Evolutionary conservation across 108 stramenopile genomes (phyloP).

Genomic region (Skeletonema costatum): DNA sequence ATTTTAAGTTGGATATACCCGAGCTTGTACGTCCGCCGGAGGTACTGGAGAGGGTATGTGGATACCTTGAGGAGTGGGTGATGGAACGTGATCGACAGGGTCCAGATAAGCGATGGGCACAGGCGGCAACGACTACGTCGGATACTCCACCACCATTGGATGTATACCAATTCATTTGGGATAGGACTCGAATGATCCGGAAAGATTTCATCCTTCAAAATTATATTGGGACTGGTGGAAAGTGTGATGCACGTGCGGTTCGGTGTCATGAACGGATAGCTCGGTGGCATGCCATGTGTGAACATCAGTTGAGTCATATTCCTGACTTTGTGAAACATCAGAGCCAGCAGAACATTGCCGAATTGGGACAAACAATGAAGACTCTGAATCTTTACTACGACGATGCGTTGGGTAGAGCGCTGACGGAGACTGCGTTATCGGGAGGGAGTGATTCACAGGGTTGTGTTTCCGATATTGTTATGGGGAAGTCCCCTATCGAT

Average conservation of each 20-base stretch:
- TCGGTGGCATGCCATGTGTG: conserved; percentile 89
- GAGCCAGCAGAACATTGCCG: conserved; percentile 89
- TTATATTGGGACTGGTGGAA: conserved; percentile 87
- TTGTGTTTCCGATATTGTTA: conserved; percentile 60
- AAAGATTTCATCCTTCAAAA: conserved; percentile 92
- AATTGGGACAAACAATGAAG: conserved; percentile 90
- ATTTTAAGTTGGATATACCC: conserved; percentile 86
- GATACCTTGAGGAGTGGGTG: conserved; percentile 89
- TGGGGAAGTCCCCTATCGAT: conserved; percentile 67
- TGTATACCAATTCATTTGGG: conserved; percentile 92
- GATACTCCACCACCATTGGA: conserved; percentile 72
- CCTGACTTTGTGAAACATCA: conserved; percentile 82
- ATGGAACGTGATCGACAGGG: conserved; percentile 94
- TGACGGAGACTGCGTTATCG: conserved; percentile 59
- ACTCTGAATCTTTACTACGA: conserved; percentile 87
- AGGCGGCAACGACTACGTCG: conserved; percentile 30
- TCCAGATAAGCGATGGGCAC: conserved; percentile 69
- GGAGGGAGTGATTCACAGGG: conserved; percentile 56
- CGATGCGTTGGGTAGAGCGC: conserved; percentile 72
- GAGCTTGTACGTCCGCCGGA: conserved; percentile 86
- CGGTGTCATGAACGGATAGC: conserved; percentile 91
- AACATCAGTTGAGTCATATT: conserved; percentile 88
- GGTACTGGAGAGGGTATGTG: conserved; percentile 75
- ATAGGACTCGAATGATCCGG: conserved; percentile 85
- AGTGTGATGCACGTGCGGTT: conserved; percentile 79